These are phyloP conservation scores for Acaromyces ingoldii DNA, from an alignment of 1,284 basidiomycete genomes.

Conservation along the genomic window DNA sequence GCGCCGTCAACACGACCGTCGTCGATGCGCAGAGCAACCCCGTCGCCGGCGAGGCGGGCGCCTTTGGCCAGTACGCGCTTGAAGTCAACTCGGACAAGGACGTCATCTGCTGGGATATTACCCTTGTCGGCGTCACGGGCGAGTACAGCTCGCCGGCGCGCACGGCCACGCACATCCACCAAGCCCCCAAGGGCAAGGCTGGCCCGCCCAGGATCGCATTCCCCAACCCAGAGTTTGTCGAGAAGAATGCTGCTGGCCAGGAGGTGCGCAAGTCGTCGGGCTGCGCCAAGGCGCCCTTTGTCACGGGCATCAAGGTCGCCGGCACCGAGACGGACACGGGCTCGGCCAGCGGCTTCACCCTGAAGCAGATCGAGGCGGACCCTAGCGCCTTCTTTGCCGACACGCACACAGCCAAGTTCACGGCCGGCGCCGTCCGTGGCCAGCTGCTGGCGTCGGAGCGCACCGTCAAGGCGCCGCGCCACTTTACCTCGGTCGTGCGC, in stretches of 20 bases:
- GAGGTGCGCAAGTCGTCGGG: constrained; percentile 16
- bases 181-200: constrained; percentile 5
- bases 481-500: constrained; percentile 9
- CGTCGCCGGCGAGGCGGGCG: constrained; percentile 43
- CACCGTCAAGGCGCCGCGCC: constrained; percentile 7
- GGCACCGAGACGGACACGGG: constrained; percentile 11
- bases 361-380: constrained; percentile 12
- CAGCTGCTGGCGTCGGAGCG: constrained; percentile 34
- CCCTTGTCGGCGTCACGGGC: constrained; percentile 14
- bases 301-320: constrained; percentile 32
- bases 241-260: constrained; percentile 3
- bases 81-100: constrained; percentile 50
- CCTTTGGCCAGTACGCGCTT: constrained; percentile 47
- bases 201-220: constrained; percentile 42
- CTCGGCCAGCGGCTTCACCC: constrained; percentile 27
- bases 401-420: constrained; percentile 17
- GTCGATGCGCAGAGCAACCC: constrained; percentile 30
- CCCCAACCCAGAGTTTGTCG: constrained; percentile 41
- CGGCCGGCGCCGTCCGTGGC: constrained; percentile 52
- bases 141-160: constrained; percentile 18
- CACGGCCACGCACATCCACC: constrained; percentile 22
- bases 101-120: constrained; percentile 49
- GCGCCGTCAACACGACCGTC: constrained; percentile 41
- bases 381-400: constrained; percentile 17
- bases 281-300: constrained; percentile 52